Percentiles rank a stretch among this genome's conserved stretches.
Evolutionary conservation across 495 filamentous ascomycete species (phyloP).

Genomic region (Aspergillus olivimuriae): DNA sequence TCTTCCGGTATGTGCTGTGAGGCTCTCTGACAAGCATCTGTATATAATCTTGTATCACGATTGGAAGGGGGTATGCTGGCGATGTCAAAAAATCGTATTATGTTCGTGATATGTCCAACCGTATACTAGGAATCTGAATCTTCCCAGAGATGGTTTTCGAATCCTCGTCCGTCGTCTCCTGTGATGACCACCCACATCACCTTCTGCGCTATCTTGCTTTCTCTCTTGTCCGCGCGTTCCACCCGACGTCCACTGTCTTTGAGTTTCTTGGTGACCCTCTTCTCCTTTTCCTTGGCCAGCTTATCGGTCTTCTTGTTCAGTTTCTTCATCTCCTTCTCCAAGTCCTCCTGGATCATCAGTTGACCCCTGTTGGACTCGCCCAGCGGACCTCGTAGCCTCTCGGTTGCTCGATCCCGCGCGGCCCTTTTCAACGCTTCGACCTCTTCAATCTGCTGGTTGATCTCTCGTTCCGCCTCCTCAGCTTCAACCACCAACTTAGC

Average conservation of each 20-base stretch:
- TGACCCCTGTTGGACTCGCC: constrained; percentile 7
- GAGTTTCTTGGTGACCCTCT: not conserved
- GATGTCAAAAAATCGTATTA: too few relatives aligned
- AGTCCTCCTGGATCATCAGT: constrained; percentile 7
- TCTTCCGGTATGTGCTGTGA: constrained; percentile 67
- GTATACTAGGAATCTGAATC: constrained; percentile 8
- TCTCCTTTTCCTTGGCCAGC: constrained; percentile 9
- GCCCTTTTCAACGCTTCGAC: constrained; percentile 2
- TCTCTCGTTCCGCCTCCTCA: constrained; percentile 1
- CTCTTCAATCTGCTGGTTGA: constrained; percentile 4
- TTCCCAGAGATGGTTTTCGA: constrained; percentile 11
- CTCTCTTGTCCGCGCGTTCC: constrained; percentile 4
- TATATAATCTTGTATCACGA: not conserved
- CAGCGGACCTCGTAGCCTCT: constrained; percentile 7
- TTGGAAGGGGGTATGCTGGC: too few relatives aligned
- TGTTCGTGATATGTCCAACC: too few relatives aligned
- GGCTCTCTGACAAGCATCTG: not conserved
- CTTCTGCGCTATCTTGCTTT: constrained; percentile 13
- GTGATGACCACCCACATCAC: constrained; percentile 13
- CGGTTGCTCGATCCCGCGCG: not conserved
- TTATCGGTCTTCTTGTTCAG: constrained; percentile 8
- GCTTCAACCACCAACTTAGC: constrained; percentile 1
- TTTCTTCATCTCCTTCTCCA: constrained; percentile 13
- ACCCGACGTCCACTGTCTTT: constrained; percentile 3
- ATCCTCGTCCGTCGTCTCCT: constrained; percentile 7